Base-by-base conservation (phyloP, 176 grass and related monocot species). In the Themeda triandra region DNA sequence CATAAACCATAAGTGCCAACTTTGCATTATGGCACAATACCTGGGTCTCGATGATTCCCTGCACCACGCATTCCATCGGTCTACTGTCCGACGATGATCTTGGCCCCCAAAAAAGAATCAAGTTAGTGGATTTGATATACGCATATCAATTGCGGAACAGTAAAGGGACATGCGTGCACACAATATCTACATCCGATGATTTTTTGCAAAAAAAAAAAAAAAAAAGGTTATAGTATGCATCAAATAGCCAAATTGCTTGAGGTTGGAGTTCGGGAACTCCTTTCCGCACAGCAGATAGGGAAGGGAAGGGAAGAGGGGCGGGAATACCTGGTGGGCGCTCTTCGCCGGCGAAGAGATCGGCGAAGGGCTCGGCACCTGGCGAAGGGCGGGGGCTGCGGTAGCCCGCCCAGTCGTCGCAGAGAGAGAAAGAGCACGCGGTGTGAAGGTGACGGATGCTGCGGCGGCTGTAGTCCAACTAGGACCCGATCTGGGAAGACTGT, bases 1-100 rank as follows among this genome's bases (percentile, higher is more conserved):
- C 30, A 83, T 46, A 83, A 32, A 80, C 19, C 41, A 73, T 66
- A 31, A 65, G 13, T 66, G 11, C 58, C 33, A 11, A 36, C 12
- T 39, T 39, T 32, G 51, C 19, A 30, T 24, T n/a, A n/a, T 12
- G 17, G 18, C 8, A 63, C 30, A 60, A 49, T 79, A 93, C 89
- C 93, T 92, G 89, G 12, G 91, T 95, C 96, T 98, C 93, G 63
- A 98, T 93, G 45, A 95, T 98, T 37, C 89, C 92, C 89, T 95
- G 93, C 66, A 95, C 92, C 51, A 95, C 87, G 63, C 96, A 93
- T 85, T 95, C 96, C 93, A 95, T 95, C 64, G 6, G 6, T 18
- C 84, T 63, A 45, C 21, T 25, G 31, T 64, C n/a, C 56, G 1
- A 60, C 10, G n/a, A 60, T 60, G n/a, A 60, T 25, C 2, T 60